Evolutionary conservation across 306 rosid genomes (phyloP).

Genomic region (peach (Prunus persica)): DNA sequence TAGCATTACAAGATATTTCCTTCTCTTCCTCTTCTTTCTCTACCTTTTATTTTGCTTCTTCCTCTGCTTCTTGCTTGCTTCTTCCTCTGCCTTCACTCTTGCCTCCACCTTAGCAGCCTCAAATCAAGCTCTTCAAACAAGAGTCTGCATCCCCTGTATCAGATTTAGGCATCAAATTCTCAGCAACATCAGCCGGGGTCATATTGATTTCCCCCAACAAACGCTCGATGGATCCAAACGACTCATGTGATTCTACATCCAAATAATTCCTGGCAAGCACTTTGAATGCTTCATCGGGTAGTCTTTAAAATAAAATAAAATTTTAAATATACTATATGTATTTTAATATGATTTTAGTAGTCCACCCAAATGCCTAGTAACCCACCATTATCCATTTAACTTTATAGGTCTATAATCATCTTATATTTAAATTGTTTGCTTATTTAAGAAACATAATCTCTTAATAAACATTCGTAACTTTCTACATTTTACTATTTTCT

Average conservation of each 20-base stretch:
- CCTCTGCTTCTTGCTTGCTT: slow-evolving; percentile 2
- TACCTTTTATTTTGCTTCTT: slow-evolving; percentile 7
- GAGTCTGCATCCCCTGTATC: slow-evolving; percentile 23
- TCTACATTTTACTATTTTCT: too few species aligned
- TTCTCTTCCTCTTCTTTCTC: neutral
- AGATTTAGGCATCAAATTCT: slow-evolving; percentile 59
- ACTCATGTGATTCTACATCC: slow-evolving; percentile 37
- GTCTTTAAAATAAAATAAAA: too few species aligned
- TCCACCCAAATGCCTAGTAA: too few species aligned
- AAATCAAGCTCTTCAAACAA: slow-evolving; percentile 42
- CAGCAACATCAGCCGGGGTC: slow-evolving; percentile 68
- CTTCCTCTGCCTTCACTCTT: slow-evolving; percentile 23
- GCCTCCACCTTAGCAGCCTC: slow-evolving; percentile 44
- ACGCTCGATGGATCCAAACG: slow-evolving; percentile 31
- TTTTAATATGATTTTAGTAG: too few species aligned
- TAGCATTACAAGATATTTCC: neutral
- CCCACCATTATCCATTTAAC: too few species aligned
- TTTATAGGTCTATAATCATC: too few species aligned
- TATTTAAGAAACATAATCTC: too few species aligned
- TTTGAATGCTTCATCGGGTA: slow-evolving; percentile 45
- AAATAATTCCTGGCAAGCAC: slow-evolving; percentile 57
- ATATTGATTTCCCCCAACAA: slow-evolving; percentile 42
- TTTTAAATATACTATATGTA: too few species aligned
- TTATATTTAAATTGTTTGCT: too few species aligned
- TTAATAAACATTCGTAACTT: too few species aligned